Percentiles rank a stretch among this genome's conserved stretches.
Conservation (phyloP, 2,329 filamentous ascomycete species). For the Sporothrix inflata region DNA sequence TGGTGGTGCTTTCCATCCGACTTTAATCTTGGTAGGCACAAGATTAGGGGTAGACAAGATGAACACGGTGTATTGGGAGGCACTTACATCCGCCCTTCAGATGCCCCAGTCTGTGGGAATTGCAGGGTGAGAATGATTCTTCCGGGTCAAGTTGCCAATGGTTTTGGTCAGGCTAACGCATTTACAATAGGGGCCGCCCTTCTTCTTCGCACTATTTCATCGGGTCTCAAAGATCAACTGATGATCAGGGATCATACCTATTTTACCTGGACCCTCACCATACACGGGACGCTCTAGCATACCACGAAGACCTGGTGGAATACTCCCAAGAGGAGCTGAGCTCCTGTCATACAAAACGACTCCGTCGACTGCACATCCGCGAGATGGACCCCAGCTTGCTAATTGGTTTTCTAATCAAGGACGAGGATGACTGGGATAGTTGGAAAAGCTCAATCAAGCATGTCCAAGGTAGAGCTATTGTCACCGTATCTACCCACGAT, state of each 20-base stretch:
- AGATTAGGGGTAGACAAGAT: conserved; percentile 91
- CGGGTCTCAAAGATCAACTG: conserved; percentile 49
- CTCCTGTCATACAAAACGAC: conserved; percentile 82
- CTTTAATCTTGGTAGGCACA: conserved; percentile 85
- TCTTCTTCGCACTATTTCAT: conserved; percentile 76
- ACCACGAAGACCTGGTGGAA: conserved; percentile 56
- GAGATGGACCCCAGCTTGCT: conserved; percentile 99
- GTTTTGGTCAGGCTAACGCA: conserved; percentile 13
- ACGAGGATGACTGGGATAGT: conserved; percentile 78
- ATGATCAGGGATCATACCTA: conserved; percentile 66
- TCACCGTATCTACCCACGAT: conserved; percentile 78
- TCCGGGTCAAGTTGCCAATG: neutral
- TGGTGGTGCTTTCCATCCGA: conserved; percentile 72
- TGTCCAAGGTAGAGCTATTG: conserved; percentile 79
- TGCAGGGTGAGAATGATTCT: conserved; percentile 69
- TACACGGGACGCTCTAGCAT: conserved; percentile 75
- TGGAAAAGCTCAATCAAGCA: conserved; percentile 80
- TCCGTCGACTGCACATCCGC: conserved; percentile 79
- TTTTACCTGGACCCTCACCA: conserved; percentile 96
- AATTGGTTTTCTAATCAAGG: conserved; percentile 84
- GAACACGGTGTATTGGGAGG: conserved; percentile 92
- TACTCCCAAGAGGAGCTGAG: conserved; percentile 75
- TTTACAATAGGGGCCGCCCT: conserved; percentile 72
- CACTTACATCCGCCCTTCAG: conserved; percentile 81
- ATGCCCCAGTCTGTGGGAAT: conserved; percentile 95